Evolutionary conservation across 495 filamentous ascomycete genomes (phyloP), one percentile per base, ranked within the genome.

Genomic region (Aspergillus nanangensis): DNA sequence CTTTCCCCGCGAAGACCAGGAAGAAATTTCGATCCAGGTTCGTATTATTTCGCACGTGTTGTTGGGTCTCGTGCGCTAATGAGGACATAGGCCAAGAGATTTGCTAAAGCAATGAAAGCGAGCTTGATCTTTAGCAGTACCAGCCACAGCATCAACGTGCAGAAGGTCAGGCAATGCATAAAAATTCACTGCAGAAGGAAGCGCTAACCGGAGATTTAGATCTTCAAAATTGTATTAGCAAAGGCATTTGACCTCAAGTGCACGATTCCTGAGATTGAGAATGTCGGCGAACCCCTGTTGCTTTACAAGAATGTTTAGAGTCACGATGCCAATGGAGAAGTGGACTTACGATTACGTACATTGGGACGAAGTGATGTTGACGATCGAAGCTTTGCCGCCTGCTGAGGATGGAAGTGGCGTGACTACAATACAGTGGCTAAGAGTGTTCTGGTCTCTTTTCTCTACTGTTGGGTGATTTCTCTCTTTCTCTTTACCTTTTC

Each of bases 181-280:
- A n/a, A n/a, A n/a, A n/a, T n/a, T n/a, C n/a, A n/a, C 9, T n/a
- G 9, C 10, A 13, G 7, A 8, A 15, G 21, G 18, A 36, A 43
- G 14, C 25, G 29, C 56, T 72, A 27, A 70, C 51, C 24, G 21
- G 36, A 34, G 27, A 20, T 19, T 11, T 48, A 98, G 93, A 98
- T 98, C 61, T 98, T 98, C 79, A 98, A 98, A 65, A 98, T 98
- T 56, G 93, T 98, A 44, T 79, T 98, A 23, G 92, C 92, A 47
- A 98, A 98, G 69, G 94, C 93, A 0, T 98, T 98, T 61, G 93
- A 98, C 62, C 78, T 98, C 47, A 96, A 96, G 62, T 98, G 93
- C 75, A 98, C 93, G 3, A 97, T 98, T 60, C 93, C 93, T 8
- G 93, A 98, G 65, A 97, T 98, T 59, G 92, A 96, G 63, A 90